Conservation (phyloP, 108 stramenopile species). For the Skeletonema menzelii region DNA sequence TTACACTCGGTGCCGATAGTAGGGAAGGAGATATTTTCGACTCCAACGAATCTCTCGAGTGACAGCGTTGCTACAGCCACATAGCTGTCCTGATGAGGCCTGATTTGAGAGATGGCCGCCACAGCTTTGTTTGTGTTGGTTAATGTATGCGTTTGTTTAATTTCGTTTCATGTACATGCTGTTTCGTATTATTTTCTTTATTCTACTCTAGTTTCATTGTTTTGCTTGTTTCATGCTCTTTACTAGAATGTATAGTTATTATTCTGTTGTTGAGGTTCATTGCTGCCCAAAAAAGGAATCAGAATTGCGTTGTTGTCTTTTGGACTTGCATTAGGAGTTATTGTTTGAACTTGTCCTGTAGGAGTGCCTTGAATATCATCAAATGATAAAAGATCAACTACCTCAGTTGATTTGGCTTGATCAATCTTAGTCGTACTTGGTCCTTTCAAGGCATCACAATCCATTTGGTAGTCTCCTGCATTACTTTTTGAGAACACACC, state of each 20-base stretch:
- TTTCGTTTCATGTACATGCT: too few relatives aligned
- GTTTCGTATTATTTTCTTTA: not conserved
- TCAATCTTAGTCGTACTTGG: not conserved
- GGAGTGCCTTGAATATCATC: slow-evolving; percentile 16
- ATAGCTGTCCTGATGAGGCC: not conserved
- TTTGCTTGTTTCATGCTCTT: too few relatives aligned
- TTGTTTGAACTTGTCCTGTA: not conserved
- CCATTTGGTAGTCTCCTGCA: not conserved
- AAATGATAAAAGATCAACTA: slow-evolving; percentile 41
- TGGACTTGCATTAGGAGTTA: not conserved
- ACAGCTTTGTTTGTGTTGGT: too few relatives aligned
- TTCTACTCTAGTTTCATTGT: too few relatives aligned
- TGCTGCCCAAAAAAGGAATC: not conserved
- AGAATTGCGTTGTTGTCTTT: not conserved
- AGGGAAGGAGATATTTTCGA: too few relatives aligned
- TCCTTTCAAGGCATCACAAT: not conserved
- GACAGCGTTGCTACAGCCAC: not conserved
- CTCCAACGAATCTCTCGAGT: too few relatives aligned
- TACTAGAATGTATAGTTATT: not conserved
- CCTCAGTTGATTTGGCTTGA: slow-evolving; percentile 19
- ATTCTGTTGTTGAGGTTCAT: not conserved
- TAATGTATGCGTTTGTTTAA: too few relatives aligned
- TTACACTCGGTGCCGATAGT: too few relatives aligned
- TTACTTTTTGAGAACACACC: slow-evolving; percentile 15
- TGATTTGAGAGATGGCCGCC: not conserved